These are phyloP conservation scores for Prunella vulgaris DNA, from an alignment of 257 asterid genomes.

Conservation along the genomic window DNA sequence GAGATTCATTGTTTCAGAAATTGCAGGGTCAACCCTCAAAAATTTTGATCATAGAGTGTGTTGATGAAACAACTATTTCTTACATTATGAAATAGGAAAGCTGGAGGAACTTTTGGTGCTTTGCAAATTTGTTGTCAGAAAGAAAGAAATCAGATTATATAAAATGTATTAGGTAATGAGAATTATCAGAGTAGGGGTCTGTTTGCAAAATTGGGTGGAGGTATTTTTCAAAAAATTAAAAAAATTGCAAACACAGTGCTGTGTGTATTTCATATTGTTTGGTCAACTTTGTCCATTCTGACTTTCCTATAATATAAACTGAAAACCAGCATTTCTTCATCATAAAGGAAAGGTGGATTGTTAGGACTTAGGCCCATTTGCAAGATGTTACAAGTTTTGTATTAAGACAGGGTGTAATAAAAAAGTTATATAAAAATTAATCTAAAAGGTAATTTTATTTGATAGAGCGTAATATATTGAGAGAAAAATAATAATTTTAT, in stretches of 20 bases:
- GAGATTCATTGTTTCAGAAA: background rate
- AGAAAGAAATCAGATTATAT: background rate
- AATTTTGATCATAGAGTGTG: constrained; percentile 6
- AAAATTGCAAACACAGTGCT: too few relatives aligned
- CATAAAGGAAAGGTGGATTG: background rate
- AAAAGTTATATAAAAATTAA: too few relatives aligned
- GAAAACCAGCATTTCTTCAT: background rate
- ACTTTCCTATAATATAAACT: background rate
- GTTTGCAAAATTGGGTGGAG: too few relatives aligned
- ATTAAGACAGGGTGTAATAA: too few relatives aligned
- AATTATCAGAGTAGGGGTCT: too few relatives aligned
- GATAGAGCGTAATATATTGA: too few relatives aligned
- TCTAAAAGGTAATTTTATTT: too few relatives aligned
- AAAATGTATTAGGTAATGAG: too few relatives aligned
- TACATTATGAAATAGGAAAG: background rate
- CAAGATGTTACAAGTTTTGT: too few relatives aligned
- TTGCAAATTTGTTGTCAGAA: background rate
- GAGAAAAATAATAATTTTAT: too few relatives aligned
- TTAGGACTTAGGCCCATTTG: too few relatives aligned
- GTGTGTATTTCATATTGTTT: background rate
- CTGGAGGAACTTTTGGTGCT: constrained; percentile 13
- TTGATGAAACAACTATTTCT: background rate
- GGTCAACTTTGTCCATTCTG: background rate
- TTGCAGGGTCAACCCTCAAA: constrained; percentile 9
- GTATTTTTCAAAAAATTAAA: too few relatives aligned